These are phyloP conservation scores for Didymella segeticola DNA, from an alignment of 2,329 filamentous ascomycete genomes.

Conservation along the genomic window DNA sequence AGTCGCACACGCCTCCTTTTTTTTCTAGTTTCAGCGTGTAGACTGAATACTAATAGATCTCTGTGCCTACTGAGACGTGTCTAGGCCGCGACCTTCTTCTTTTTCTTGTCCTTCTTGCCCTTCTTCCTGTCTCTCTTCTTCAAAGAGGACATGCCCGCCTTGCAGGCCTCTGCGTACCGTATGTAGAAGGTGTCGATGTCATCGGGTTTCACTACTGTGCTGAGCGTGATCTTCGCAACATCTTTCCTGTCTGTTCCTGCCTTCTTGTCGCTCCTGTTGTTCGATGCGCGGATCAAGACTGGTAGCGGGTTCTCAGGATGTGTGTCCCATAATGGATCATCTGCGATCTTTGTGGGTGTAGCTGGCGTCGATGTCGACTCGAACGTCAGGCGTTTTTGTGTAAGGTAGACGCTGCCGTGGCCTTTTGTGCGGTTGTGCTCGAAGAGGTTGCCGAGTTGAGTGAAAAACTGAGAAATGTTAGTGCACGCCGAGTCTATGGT, in stretches of 20 bases:
- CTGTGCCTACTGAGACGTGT: constrained; percentile 6
- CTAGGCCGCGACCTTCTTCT: constrained; percentile 60
- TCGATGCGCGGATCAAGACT: constrained; percentile 81
- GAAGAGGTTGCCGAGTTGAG: constrained; percentile 71
- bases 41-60: background rate
- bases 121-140: constrained; percentile 94
- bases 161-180: constrained; percentile 89
- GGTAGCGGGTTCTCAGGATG: constrained; percentile 67
- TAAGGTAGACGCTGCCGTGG: constrained; percentile 76
- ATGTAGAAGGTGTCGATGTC: constrained; percentile 81
- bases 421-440: constrained; percentile 69
- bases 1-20: background rate
- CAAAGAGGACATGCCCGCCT: constrained; percentile 82
- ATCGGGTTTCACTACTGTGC: constrained; percentile 79
- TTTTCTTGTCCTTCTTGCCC: constrained; percentile 77
- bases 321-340: constrained; percentile 66
- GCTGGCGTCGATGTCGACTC: constrained; percentile 48
- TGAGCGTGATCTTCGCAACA: constrained; percentile 73
- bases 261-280: constrained; percentile 69
- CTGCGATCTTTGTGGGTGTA: constrained; percentile 50
- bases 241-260: constrained; percentile 45
- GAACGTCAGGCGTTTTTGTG: constrained; percentile 71
- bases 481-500: background rate
- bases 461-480: constrained; percentile 69
- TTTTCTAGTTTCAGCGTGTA: background rate